phyloP scores from a whole-genome alignment of 2,329 filamentous ascomycete species.

The Trichoderma hamatum region DNA sequence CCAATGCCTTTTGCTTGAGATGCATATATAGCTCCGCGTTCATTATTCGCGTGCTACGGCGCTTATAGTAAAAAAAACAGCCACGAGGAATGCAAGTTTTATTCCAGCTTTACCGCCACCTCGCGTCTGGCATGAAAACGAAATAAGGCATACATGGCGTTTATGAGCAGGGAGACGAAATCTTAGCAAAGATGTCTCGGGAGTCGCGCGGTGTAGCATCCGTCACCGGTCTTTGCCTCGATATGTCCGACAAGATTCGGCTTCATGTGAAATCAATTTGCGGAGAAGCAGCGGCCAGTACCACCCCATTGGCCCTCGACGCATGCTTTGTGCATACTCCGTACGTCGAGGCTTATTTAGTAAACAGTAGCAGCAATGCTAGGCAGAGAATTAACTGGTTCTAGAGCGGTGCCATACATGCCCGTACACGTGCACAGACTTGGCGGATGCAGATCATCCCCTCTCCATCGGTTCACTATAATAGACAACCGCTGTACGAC shows the following conservation, averaged over 20 bases:
- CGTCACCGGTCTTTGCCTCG: neutral
- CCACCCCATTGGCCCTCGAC: neutral
- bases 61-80: neutral
- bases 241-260: conserved; percentile 4
- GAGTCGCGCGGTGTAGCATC: neutral
- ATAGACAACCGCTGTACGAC: neutral
- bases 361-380: neutral
- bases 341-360: neutral
- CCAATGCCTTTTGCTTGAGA: neutral
- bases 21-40: neutral
- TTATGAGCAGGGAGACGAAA: neutral
- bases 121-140: neutral
- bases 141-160: neutral
- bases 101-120: neutral
- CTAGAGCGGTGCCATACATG: neutral
- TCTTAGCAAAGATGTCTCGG: conserved; percentile 9
- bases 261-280: conserved; percentile 14
- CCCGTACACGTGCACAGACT: neutral
- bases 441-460: neutral
- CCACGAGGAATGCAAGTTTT: neutral
- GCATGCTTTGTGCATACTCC: neutral
- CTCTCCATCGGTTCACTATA: neutral
- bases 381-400: neutral
- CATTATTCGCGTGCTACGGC: neutral
- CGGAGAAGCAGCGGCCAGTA: neutral